Evolutionary conservation across 2,329 filamentous ascomycete genomes (phyloP).

Genomic region (Pseudogymnoascus sp.): DNA sequence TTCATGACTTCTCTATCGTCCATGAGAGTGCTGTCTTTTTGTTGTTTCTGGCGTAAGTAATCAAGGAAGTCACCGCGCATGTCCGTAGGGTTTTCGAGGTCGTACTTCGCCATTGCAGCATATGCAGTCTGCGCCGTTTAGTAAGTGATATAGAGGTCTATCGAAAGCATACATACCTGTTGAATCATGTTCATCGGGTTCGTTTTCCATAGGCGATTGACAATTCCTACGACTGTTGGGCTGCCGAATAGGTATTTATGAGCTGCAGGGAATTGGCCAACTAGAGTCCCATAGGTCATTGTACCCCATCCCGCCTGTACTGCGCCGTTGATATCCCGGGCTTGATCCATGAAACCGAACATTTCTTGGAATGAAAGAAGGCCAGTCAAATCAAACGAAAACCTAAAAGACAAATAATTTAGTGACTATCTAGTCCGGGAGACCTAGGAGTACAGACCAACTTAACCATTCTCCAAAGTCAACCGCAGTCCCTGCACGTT

Average conservation of each 20-base stretch:
- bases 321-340: conserved; percentile 10
- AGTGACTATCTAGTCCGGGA: not conserved
- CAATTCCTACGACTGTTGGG: not conserved
- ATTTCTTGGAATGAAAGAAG: conserved; percentile 9
- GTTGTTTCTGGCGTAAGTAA: not conserved
- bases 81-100: not conserved
- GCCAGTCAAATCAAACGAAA: conserved; percentile 14
- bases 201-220: not conserved
- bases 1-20: not conserved
- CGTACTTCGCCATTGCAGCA: not conserved
- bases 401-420: not conserved
- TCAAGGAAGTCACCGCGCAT: not conserved
- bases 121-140: not conserved
- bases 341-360: conserved; percentile 13
- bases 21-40: not conserved
- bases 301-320: conserved; percentile 5
- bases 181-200: conserved; percentile 5
- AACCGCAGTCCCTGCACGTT: not conserved
- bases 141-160: not conserved
- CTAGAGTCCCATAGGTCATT: conserved; percentile 1
- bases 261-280: conserved; percentile 5
- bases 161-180: not conserved
- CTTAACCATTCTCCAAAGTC: conserved; percentile 9
- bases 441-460: not conserved
- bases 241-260: conserved; percentile 10